Evolutionary conservation across 2,329 filamentous ascomycete genomes (phyloP), one percentile per base, ranked within the genome.

Genomic region (Moelleriella libera): DNA sequence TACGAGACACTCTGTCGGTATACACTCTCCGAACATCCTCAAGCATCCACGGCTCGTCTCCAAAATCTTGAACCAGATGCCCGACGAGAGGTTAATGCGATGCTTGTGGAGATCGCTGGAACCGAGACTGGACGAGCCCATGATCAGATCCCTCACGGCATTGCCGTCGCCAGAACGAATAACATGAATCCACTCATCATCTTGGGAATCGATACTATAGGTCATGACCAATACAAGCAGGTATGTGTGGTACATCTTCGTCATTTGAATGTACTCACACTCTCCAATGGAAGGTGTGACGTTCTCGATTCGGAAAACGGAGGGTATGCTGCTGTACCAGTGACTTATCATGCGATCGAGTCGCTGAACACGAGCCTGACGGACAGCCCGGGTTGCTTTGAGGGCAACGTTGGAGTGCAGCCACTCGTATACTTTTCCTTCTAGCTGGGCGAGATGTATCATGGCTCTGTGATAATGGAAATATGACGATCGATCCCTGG

Each of bases 361-460:
- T 6, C 57, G 51, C 8, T 45, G 30, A 4, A 65, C 57, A 0
- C 60, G 58, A 9, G 55, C 51, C 29, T 58, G 53, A 0, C 64
- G 60, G 41, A 63, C 58, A 3, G 58, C 51, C 1, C 57, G 55
- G n/a, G 55, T 58, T 6, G 54, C 48, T 14, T 57, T 61, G 43
- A 41, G 49, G 2, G 58, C 53, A 2, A 57, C 52, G 46, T 60
- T 61, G 0, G 60, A 60, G 48, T 66, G 65, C 1, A 70, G 53
- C 7, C 60, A 56, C 32, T 70, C 66, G 43, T 68, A 69, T 0
- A 68, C 58, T 44, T 62, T 63, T 21, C 68, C 68, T 30, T 69
- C 51, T 6, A 71, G 59, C 37, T 67, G 62, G 1, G 64, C 62
- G 2, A 71, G 58, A 43, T 68, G 63, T 3, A 68, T 58, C 1